Evolutionary conservation across 2,329 filamentous ascomycete genomes (phyloP).

Genomic region (Ceratocystis eucalypticola): DNA sequence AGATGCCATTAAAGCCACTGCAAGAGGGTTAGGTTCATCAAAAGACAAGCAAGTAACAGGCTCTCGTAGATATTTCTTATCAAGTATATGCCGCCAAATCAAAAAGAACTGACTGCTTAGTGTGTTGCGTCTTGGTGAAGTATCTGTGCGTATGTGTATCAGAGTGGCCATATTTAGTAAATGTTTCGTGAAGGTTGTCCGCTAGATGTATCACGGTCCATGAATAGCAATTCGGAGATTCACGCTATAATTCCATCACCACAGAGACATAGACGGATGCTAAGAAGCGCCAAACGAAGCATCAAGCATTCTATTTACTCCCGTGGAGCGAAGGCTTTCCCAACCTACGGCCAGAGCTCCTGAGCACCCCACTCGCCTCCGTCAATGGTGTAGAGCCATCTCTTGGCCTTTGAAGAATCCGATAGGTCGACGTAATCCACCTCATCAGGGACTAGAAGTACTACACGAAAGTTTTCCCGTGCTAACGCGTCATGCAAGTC

Average conservation of each 20-base stretch:
- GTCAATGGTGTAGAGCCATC: slow-evolving; percentile 55
- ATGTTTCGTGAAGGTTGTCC: background rate
- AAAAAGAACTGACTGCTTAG: background rate
- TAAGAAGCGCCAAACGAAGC: no score
- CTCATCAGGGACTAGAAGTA: slow-evolving; percentile 66
- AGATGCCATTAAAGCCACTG: background rate
- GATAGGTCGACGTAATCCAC: slow-evolving; percentile 63
- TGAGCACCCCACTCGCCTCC: slow-evolving; percentile 15
- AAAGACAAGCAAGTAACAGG: no score
- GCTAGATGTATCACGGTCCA: background rate
- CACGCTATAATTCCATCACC: background rate
- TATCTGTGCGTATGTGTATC: background rate
- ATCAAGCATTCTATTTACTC: no score
- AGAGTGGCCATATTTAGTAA: background rate
- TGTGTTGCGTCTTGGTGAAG: background rate
- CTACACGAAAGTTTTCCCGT: slow-evolving; percentile 63
- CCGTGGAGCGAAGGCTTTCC: background rate
- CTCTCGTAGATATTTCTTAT: no score
- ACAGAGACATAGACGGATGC: no score
- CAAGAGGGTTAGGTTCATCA: background rate
- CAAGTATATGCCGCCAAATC: background rate
- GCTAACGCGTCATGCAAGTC: slow-evolving; percentile 58
- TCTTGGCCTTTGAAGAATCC: slow-evolving; percentile 46
- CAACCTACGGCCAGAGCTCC: slow-evolving; percentile 14
- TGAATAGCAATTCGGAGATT: background rate